A percentile compares a stretch with the other conserved stretches of the same genome.
These are phyloP conservation scores for Calonectria honghensis DNA, from an alignment of 2,329 filamentous ascomycete genomes.

Conservation along the genomic window DNA sequence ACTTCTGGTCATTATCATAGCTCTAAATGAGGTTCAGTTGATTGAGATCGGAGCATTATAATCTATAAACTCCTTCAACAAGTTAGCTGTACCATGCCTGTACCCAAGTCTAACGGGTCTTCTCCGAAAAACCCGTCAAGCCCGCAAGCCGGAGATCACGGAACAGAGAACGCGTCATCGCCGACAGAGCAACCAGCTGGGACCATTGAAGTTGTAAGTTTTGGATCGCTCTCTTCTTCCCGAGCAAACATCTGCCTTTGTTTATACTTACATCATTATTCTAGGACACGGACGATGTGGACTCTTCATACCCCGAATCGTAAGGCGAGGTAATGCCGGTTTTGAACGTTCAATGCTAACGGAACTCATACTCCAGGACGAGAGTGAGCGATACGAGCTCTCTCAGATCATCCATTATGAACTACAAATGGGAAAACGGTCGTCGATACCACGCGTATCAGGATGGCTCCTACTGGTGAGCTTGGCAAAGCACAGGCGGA, in stretches of 20 bases:
- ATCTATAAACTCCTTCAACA: background rate
- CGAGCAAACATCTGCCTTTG: accelerated
- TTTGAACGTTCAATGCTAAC: conserved; percentile 14
- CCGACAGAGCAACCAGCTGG: background rate
- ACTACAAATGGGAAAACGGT: conserved; percentile 65
- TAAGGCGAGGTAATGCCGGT: background rate
- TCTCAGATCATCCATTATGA: conserved; percentile 39
- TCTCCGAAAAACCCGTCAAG: background rate
- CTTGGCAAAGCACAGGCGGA: background rate
- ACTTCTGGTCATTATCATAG: background rate
- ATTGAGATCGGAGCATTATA: background rate
- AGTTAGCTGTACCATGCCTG: background rate
- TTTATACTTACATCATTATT: background rate
- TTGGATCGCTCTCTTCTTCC: accelerated
- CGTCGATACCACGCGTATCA: conserved; percentile 68
- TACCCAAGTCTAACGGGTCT: background rate
- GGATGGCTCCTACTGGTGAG: conserved; percentile 62
- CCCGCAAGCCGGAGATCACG: background rate
- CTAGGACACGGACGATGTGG: conserved; percentile 2
- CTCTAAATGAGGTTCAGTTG: background rate
- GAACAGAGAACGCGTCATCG: background rate
- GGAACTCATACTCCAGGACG: conserved; percentile 1
- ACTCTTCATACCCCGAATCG: conserved; percentile 23
- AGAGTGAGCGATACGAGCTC: conserved; percentile 40
- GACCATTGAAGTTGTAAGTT: conserved; percentile 12